Evolutionary conservation across 2,329 filamentous ascomycete species (phyloP), one percentile per base, ranked within the genome.

Genomic region (Exophiala bonariae): DNA sequence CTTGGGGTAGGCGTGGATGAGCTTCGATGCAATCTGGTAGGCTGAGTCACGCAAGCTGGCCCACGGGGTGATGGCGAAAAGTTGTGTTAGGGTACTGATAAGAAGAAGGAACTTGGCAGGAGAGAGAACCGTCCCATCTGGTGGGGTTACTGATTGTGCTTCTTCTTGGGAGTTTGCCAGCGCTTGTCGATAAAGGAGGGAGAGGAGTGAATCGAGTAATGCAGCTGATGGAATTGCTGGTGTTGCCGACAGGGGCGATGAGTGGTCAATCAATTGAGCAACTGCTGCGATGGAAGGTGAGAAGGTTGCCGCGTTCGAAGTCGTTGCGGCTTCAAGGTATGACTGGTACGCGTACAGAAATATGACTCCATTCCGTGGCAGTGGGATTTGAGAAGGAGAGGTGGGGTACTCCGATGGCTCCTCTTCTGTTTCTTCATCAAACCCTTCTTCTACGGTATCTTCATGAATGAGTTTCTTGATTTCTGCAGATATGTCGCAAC

Each of bases 361-460:
- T 34, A 59, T 49, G 14, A 57, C 40, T 3, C 55, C 59, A 3
- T 52, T 50, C 18, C 41, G 18, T 4, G 59, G 54, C 17, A 59
- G 55, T 2, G 59, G 59, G 19, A 61, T 59, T 18, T 59, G 50
- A 38, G 51, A 47, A 17, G 59, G 57, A 9, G 52, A 51, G 1
- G 50, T 59, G 9, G 59, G 59, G 35, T 58, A 61, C 35, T 59
- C 59, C 19, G 50, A 57, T 8, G 52, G 34, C 40, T 54, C 50
- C 17, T 54, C 34, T 20, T 57, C 54, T 30, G 44, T 18, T 23
- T 47, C 49, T 16, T 44, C 32, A 20, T 46, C 43, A 3, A 44
- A 26, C 4, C 44, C 34, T 22, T 48, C 47, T 16, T 51, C 44
- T 6, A 26, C 23, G 23, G 6, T 11, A 18, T 43, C 44, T n/a